Evolutionary conservation across 768 basidiomycete genomes (phyloP).

Genomic region (Baorangia bicolor): DNA sequence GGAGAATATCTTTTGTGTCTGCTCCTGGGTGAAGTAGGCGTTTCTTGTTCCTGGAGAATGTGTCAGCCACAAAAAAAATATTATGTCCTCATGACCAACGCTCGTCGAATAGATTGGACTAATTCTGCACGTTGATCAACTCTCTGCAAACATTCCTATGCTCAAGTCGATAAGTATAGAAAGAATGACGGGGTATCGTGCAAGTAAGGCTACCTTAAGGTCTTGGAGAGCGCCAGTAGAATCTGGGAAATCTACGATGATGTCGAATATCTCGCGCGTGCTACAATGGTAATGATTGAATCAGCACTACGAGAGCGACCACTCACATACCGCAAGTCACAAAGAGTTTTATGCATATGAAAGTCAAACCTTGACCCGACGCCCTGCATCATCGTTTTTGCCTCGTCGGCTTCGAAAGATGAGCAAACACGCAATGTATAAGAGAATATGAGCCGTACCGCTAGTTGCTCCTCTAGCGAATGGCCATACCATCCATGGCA

Average conservation of each 20-base stretch:
- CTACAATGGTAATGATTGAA: constrained; percentile 31
- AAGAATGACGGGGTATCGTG: background rate
- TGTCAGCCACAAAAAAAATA: constrained; percentile 6
- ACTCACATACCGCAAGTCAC: constrained; percentile 71
- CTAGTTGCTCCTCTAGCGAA: constrained; percentile 67
- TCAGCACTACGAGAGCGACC: background rate
- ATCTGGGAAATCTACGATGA: constrained; percentile 92
- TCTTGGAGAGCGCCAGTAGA: constrained; percentile 84
- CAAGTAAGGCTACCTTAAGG: constrained; percentile 54
- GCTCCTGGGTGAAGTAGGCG: constrained; percentile 95
- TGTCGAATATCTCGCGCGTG: constrained; percentile 88
- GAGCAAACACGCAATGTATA: constrained; percentile 1
- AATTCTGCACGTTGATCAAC: constrained; percentile 79
- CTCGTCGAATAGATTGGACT: constrained; percentile 73
- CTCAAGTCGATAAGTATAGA: background rate
- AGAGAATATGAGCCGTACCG: constrained; percentile 38
- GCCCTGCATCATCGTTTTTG: constrained; percentile 68
- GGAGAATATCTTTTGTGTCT: constrained; percentile 86
- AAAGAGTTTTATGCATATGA: constrained; percentile 88
- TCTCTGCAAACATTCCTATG: constrained; percentile 72
- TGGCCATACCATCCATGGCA: constrained; percentile 82
- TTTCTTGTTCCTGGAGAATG: constrained; percentile 62
- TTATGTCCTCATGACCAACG: constrained; percentile 43
- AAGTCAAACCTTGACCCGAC: constrained; percentile 87
- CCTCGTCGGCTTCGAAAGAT: constrained; percentile 57